Conservation (phyloP, 129 eudicot genomes). For the Solidago caesia region DNA sequence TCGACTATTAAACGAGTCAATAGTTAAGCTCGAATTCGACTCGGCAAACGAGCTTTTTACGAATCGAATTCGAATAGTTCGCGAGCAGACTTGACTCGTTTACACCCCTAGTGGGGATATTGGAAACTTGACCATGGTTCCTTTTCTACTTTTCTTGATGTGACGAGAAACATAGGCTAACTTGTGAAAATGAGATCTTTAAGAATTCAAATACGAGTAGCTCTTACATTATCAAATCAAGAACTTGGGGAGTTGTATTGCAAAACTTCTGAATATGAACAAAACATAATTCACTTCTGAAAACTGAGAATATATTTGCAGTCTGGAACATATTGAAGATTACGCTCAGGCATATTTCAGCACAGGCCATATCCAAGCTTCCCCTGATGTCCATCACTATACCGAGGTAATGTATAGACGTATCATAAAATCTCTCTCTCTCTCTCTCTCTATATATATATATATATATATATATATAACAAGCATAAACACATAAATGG, state of each 20-base stretch:
- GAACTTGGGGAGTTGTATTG: background rate
- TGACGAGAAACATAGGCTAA: background rate
- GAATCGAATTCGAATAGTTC: too few species aligned
- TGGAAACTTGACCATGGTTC: background rate
- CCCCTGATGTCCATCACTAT: constrained; percentile 52
- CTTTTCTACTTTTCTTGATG: background rate
- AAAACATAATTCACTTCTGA: background rate
- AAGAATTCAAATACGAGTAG: background rate
- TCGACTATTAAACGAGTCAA: too few species aligned
- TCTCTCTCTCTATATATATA: too few species aligned
- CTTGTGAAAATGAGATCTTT: background rate
- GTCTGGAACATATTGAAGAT: constrained; percentile 88
- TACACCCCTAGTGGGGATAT: too few species aligned
- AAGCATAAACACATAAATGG: background rate
- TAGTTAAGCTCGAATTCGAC: too few species aligned
- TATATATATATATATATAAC: too few species aligned
- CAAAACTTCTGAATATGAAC: background rate
- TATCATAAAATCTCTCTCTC: constrained; percentile 6
- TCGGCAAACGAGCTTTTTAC: too few species aligned
- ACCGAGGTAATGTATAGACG: constrained; percentile 43
- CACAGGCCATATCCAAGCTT: constrained; percentile 66
- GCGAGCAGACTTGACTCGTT: too few species aligned
- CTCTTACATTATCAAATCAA: background rate
- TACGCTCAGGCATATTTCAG: constrained; percentile 79
- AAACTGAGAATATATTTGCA: constrained; percentile 29